phyloP scores from a whole-genome alignment of 2,329 filamentous ascomycete genomes.

The Fusarium fracticaudum region DNA sequence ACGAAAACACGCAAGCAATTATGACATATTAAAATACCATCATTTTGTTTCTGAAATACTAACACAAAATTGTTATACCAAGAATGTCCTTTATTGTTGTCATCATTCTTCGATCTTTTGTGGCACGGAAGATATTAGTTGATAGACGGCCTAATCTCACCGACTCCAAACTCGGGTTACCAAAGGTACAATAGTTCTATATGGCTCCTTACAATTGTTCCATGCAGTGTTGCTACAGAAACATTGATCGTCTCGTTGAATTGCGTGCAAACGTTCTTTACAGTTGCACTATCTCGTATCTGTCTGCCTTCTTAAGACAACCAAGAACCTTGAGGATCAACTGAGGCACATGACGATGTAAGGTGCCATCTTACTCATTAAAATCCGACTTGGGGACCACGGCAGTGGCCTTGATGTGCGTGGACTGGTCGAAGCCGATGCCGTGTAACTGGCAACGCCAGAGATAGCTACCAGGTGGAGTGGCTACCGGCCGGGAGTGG shows the following conservation, averaged over 20 bases:
- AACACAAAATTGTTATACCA: neutral
- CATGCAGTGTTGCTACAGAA: neutral
- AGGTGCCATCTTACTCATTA: conserved; percentile 12
- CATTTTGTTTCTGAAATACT: neutral
- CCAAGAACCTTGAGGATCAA: conserved; percentile 16
- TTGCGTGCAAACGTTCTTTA: conserved; percentile 8
- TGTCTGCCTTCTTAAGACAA: conserved; percentile 23
- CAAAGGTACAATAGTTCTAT: neutral
- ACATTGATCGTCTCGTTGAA: conserved; percentile 3
- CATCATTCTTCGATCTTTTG: neutral
- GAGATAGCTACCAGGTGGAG: conserved; percentile 2
- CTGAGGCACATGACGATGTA: conserved; percentile 21
- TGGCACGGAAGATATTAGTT: neutral
- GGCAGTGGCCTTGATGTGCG: neutral
- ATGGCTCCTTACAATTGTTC: neutral
- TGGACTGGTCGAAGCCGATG: conserved; percentile 26
- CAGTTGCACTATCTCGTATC: conserved; percentile 21
- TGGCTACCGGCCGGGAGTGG: neutral
- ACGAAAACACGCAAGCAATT: neutral
- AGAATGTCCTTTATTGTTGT: neutral
- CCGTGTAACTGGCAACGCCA: conserved; percentile 24
- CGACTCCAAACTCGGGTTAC: neutral
- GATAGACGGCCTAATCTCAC: conserved; percentile 13
- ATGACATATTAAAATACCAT: neutral
- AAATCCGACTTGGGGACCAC: neutral